Evolutionary conservation across 176 grass and related monocot species (phyloP).

Genomic region (Canna indica): DNA sequence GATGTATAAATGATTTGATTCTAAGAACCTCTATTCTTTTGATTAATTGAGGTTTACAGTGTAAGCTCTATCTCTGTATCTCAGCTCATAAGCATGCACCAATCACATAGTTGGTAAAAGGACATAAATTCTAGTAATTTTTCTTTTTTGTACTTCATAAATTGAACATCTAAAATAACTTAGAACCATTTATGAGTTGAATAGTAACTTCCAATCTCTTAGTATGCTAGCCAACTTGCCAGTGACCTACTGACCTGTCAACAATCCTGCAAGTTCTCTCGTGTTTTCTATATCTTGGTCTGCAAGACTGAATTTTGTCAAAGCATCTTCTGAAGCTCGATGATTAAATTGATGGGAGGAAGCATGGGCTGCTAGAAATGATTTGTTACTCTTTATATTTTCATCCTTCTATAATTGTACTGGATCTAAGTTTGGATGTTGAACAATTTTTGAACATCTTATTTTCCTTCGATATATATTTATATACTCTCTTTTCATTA

Average conservation of each 20-base stretch:
- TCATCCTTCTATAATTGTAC: neutral
- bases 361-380: neutral
- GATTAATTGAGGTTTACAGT: too few species aligned
- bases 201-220: neutral
- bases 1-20: neutral
- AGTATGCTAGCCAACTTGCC: neutral
- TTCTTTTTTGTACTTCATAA: neutral
- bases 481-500: neutral
- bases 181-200: neutral
- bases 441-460: neutral
- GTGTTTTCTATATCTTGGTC: neutral
- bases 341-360: neutral
- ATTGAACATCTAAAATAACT: neutral
- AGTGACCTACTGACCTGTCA: too few species aligned
- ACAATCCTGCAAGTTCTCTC: neutral
- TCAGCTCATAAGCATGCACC: neutral
- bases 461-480: neutral
- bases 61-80: too few species aligned
- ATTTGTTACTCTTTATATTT: neutral
- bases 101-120: neutral
- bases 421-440: neutral
- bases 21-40: neutral
- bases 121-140: too few species aligned
- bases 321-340: neutral
- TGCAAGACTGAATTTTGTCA: neutral